phyloP scores from a whole-genome alignment of 1,139 yeast genomes.

The Blastobotrys illinoisensis region DNA sequence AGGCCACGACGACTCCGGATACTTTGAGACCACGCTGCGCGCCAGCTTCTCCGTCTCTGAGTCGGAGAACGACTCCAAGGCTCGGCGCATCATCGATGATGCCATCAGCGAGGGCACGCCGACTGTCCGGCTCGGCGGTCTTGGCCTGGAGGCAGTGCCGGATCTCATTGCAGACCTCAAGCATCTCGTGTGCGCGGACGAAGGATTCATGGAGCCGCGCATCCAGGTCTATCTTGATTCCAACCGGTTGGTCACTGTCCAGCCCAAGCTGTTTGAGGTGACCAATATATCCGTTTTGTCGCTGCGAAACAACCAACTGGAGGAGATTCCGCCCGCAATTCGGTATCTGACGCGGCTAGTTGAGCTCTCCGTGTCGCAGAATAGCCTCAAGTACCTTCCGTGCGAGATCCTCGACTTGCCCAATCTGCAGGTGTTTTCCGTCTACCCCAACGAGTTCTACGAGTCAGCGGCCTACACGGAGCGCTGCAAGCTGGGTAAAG shows the following conservation, averaged over 20 bases:
- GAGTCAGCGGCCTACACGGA: conserved; percentile 9
- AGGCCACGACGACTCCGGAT: not conserved
- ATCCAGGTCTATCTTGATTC: conserved; percentile 47
- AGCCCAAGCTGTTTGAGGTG: conserved; percentile 48
- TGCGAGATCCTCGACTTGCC: conserved; percentile 46
- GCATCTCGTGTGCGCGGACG: conserved; percentile 36
- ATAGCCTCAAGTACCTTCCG: conserved; percentile 49
- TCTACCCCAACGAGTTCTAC: conserved; percentile 44
- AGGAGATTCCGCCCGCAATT: conserved; percentile 49
- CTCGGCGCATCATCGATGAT: conserved; percentile 16
- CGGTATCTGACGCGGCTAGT: conserved; percentile 39
- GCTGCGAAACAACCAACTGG: conserved; percentile 47
- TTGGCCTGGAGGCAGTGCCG: conserved; percentile 45
- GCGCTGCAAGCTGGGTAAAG: too few species aligned
- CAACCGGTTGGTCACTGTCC: conserved; percentile 46
- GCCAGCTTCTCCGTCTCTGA: not conserved
- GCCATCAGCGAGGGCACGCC: conserved; percentile 36
- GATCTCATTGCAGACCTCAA: conserved; percentile 51
- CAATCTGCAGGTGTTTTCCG: conserved; percentile 42
- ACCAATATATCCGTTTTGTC: conserved; percentile 49
- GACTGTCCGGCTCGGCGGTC: conserved; percentile 40
- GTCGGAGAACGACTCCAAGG: conserved; percentile 1
- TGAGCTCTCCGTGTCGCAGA: conserved; percentile 49
- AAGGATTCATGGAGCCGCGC: conserved; percentile 21
- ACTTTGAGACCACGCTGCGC: conserved; percentile 1